Conservation (phyloP, 1,139 yeast species). For the Suzukiozyma palmioleophila region DNA sequence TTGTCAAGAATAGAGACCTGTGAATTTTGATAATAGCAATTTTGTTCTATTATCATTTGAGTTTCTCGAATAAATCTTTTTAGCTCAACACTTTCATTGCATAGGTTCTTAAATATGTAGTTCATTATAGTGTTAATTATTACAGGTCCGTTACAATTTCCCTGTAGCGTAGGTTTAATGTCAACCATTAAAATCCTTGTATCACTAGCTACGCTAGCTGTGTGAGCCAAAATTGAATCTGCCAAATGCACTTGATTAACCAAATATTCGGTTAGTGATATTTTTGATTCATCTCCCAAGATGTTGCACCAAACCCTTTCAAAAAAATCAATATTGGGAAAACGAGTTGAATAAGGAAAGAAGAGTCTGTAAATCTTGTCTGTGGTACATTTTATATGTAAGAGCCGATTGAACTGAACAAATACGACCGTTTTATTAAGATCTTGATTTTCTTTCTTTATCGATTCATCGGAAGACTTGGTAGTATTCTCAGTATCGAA, state of each 20-base stretch:
- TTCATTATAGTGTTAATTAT: conserved; percentile 1
- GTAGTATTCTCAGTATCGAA: neutral
- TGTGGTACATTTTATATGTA: conserved; percentile 9
- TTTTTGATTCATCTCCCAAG: conserved; percentile 55
- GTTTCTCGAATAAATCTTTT: conserved; percentile 13
- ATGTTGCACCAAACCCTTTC: conserved; percentile 50
- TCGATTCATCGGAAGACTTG: too few species aligned
- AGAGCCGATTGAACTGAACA: conserved; percentile 4
- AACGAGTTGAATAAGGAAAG: conserved; percentile 27
- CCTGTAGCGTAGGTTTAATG: conserved; percentile 38
- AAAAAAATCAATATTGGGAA: conserved; percentile 18
- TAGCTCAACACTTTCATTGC: neutral
- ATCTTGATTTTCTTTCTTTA: neutral
- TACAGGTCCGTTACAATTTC: conserved; percentile 23
- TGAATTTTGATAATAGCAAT: conserved; percentile 26
- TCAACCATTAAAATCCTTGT: conserved; percentile 40
- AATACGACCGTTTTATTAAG: neutral
- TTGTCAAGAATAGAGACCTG: conserved; percentile 40
- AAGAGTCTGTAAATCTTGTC: conserved; percentile 25
- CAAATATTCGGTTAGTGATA: conserved; percentile 38
- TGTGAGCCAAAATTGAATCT: conserved; percentile 23
- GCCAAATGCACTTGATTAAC: conserved; percentile 16
- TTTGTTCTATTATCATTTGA: conserved; percentile 11
- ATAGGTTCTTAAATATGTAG: neutral
- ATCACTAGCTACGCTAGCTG: conserved; percentile 30